These are phyloP conservation scores for Pyrenophora teres DNA, from an alignment of 2,329 filamentous ascomycete genomes.

Conservation along the genomic window DNA sequence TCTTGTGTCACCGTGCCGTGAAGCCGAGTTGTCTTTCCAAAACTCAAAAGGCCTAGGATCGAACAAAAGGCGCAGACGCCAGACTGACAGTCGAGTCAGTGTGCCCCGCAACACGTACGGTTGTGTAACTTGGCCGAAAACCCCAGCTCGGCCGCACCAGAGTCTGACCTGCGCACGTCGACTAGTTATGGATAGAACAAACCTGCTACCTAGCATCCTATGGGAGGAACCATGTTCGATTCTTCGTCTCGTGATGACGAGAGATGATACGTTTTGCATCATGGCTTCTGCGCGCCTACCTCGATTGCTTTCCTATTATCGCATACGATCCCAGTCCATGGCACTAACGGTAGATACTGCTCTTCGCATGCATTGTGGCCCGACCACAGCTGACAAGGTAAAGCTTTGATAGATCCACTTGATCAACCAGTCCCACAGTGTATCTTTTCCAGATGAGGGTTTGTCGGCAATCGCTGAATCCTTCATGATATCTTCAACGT, in stretches of 20 bases:
- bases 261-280: no score
- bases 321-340: background rate
- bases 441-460: background rate
- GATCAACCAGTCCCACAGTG: background rate
- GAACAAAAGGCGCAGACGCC: constrained; percentile 3
- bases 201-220: no score
- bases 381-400: background rate
- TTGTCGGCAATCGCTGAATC: background rate
- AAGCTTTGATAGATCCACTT: background rate
- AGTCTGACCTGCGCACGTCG: background rate
- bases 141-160: constrained; percentile 1
- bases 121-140: constrained; percentile 6
- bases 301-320: background rate
- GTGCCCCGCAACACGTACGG: constrained; percentile 5
- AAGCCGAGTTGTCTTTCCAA: background rate
- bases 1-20: constrained; percentile 1
- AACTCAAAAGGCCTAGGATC: background rate
- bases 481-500: background rate
- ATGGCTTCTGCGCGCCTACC: no score
- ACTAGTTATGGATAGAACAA: no score
- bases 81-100: constrained; percentile 8
- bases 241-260: no score
- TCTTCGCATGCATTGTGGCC: background rate
- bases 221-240: no score
- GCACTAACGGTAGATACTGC: background rate